A percentile compares a stretch with the other conserved stretches of the same genome.
phyloP scores from a whole-genome alignment of 2,329 filamentous ascomycete genomes.

The Penicillium frequentans region DNA sequence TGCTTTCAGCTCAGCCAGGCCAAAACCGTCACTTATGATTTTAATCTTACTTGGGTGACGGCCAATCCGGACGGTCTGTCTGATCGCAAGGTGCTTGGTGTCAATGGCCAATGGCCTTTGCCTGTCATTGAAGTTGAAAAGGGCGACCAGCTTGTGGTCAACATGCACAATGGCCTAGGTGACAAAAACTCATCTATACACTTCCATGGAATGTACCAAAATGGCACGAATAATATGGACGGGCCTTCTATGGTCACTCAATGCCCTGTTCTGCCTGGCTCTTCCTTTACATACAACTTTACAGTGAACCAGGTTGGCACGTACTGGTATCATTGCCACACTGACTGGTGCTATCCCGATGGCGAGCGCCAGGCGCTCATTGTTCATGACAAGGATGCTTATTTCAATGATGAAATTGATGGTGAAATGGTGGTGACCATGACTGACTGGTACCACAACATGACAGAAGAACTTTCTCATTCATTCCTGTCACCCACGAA shows the following conservation, averaged over 20 bases:
- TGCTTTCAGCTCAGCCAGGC: conserved; percentile 14
- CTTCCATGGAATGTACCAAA: conserved; percentile 77
- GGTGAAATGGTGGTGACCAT: conserved; percentile 66
- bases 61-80: conserved; percentile 56
- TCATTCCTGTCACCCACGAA: neutral
- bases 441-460: conserved; percentile 67
- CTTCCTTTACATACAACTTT: neutral
- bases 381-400: conserved; percentile 54
- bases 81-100: conserved; percentile 61
- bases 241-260: conserved; percentile 68
- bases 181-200: conserved; percentile 68
- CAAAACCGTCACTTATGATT: conserved; percentile 40
- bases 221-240: conserved; percentile 73
- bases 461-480: conserved; percentile 45
- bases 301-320: conserved; percentile 53
- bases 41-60: conserved; percentile 55
- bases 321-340: conserved; percentile 70
- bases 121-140: conserved; percentile 72
- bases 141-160: conserved; percentile 69
- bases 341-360: conserved; percentile 63
- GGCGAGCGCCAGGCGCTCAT: conserved; percentile 68
- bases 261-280: conserved; percentile 33
- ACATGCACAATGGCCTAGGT: conserved; percentile 65
- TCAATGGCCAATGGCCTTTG: conserved; percentile 74
- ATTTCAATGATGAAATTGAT: conserved; percentile 56